Conservation (phyloP, 305 asterid species). For the Solanum aculeatissimum region DNA sequence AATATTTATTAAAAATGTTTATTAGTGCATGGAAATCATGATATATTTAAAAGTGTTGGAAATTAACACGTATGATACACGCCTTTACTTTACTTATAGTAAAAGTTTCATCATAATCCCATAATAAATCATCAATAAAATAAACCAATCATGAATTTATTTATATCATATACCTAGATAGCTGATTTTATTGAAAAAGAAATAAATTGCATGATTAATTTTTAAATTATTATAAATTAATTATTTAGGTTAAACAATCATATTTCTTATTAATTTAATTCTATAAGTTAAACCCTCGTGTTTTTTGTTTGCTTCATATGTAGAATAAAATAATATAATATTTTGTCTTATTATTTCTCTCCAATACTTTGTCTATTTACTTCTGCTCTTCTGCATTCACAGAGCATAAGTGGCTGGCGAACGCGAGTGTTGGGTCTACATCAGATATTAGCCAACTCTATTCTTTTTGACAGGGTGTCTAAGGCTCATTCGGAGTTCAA, state of each 20-base stretch:
- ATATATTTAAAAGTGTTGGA: not conserved
- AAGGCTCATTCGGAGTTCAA: too few relatives aligned
- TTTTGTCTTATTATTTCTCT: too few relatives aligned
- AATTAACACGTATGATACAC: not conserved
- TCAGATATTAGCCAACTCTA: too few relatives aligned
- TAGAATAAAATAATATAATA: too few relatives aligned
- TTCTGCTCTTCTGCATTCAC: too few relatives aligned
- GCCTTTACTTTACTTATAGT: not conserved
- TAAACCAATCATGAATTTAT: not conserved
- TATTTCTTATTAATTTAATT: not conserved
- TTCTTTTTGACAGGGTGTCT: too few relatives aligned
- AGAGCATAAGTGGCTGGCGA: too few relatives aligned
- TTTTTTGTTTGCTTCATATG: not conserved
- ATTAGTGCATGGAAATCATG: not conserved
- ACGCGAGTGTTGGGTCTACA: too few relatives aligned
- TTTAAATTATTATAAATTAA: not conserved
- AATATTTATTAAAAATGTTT: not conserved
- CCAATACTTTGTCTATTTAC: too few relatives aligned
- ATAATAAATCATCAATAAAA: not conserved
- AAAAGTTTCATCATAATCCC: not conserved
- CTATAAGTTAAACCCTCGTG: not conserved
- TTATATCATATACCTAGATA: not conserved
- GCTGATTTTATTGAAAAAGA: not conserved
- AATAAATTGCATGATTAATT: not conserved
- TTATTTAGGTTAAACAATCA: not conserved